These are phyloP conservation scores for Aspergillus diversus DNA, from an alignment of 495 filamentous ascomycete species.

Conservation along the genomic window DNA sequence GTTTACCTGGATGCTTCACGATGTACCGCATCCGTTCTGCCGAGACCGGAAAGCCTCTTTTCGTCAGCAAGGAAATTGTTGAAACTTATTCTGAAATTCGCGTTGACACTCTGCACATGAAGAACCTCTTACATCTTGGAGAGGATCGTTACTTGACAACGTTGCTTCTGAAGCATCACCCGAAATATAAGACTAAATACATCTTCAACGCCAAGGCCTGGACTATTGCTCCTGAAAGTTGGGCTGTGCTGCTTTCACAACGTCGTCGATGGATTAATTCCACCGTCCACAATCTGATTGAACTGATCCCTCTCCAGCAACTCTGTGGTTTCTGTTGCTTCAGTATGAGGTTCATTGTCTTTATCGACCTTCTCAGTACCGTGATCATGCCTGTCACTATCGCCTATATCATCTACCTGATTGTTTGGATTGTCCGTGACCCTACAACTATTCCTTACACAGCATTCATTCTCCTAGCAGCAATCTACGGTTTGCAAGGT, in stretches of 20 bases:
- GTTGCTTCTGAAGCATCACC: constrained; percentile 87
- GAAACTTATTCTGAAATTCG: constrained; percentile 87
- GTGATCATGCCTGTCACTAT: constrained; percentile 89
- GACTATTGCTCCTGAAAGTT: constrained; percentile 94
- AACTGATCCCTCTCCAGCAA: constrained; percentile 89
- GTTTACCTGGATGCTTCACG: constrained; percentile 95
- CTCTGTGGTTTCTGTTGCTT: constrained; percentile 99
- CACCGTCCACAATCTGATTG: constrained; percentile 95
- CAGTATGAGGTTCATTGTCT: constrained; percentile 98
- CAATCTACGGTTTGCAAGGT: constrained; percentile 94
- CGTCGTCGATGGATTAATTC: constrained; percentile 99
- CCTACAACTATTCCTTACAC: constrained; percentile 72
- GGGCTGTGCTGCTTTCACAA: constrained; percentile 93
- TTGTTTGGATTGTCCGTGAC: constrained; percentile 68
- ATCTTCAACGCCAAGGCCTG: constrained; percentile 89
- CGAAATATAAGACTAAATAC: constrained; percentile 97
- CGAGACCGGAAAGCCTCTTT: constrained; percentile 91
- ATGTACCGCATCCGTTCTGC: constrained; percentile 98
- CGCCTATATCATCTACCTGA: constrained; percentile 89
- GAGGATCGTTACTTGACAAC: constrained; percentile 98
- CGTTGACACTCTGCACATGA: constrained; percentile 98
- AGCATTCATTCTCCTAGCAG: constrained; percentile 86
- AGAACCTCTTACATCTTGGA: constrained; percentile 89
- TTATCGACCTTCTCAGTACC: constrained; percentile 90
- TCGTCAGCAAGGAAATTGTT: constrained; percentile 89